A percentile compares a stretch with the other conserved stretches of the same genome.
These are phyloP conservation scores for Lactarius sanguifluus DNA, from an alignment of 768 basidiomycete species.

Conservation along the genomic window DNA sequence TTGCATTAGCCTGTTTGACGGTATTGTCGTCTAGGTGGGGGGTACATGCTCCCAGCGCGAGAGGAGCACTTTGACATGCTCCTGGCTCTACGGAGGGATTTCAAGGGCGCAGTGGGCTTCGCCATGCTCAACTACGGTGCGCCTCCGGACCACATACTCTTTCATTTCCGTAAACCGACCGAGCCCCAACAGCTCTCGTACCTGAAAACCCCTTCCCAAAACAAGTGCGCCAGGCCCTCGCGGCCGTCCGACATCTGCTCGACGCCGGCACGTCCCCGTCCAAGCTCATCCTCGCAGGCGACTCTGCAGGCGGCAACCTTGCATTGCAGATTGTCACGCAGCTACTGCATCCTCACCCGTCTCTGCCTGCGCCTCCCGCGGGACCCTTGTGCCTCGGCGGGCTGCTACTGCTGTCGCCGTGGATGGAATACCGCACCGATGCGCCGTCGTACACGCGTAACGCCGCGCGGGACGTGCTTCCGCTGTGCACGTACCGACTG, in stretches of 20 bases:
- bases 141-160: neutral
- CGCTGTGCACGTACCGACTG: neutral
- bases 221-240: constrained; percentile 25
- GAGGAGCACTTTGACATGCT: constrained; percentile 8
- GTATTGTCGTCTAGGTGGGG: constrained; percentile 7
- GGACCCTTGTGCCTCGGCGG: neutral
- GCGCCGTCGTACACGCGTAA: constrained; percentile 14
- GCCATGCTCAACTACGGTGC: constrained; percentile 15
- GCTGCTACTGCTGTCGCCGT: constrained; percentile 13
- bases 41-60: constrained; percentile 1
- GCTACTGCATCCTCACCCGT: constrained; percentile 26
- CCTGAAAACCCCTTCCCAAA: constrained; percentile 21
- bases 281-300: constrained; percentile 31
- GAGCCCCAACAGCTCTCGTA: neutral
- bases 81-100: constrained; percentile 8
- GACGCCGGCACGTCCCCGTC: constrained; percentile 25
- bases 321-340: constrained; percentile 28
- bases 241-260: constrained; percentile 25
- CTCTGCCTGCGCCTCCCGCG: constrained; percentile 1
- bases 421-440: constrained; percentile 3
- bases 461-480: neutral
- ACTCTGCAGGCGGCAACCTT: constrained; percentile 30
- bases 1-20: neutral
- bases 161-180: no score
- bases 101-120: constrained; percentile 10